Conservation (phyloP, 164 flowering plant genomes). For the Pachysandra terminalis region DNA sequence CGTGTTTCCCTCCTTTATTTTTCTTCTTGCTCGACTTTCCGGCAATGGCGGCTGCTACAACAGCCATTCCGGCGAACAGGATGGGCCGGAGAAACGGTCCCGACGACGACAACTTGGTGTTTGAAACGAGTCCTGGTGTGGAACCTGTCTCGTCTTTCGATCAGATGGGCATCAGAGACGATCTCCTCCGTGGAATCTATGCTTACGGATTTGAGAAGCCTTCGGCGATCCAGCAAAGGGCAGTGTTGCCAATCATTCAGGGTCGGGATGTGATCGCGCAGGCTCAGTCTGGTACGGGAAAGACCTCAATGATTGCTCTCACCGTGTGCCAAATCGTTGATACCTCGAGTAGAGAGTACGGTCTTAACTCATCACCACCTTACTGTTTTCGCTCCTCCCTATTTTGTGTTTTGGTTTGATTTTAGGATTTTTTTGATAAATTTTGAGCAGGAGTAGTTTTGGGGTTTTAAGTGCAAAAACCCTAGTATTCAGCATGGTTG, state of each 20-base stretch:
- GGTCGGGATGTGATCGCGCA: slow-evolving; percentile 95
- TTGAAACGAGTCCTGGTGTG: slow-evolving; percentile 81
- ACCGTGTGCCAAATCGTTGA: slow-evolving; percentile 88
- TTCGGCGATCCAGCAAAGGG: slow-evolving; percentile 92
- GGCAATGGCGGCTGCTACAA: slow-evolving; percentile 25
- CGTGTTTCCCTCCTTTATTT: too few relatives aligned
- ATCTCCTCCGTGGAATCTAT: slow-evolving; percentile 81
- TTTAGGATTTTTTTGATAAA: too few relatives aligned
- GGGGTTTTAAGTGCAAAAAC: too few relatives aligned
- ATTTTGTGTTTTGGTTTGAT: not conserved
- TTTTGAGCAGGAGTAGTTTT: too few relatives aligned
- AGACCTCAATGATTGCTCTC: slow-evolving; percentile 95
- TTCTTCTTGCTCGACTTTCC: too few relatives aligned
- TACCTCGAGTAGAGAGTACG: slow-evolving; percentile 65
- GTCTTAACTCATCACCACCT: not conserved
- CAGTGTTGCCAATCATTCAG: slow-evolving; percentile 73
- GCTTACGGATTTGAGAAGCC: slow-evolving; percentile 87
- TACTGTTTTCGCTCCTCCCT: not conserved
- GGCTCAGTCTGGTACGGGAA: slow-evolving; percentile 96
- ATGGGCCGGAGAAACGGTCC: slow-evolving; percentile 23
- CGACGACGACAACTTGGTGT: slow-evolving; percentile 58
- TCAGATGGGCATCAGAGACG: slow-evolving; percentile 79
- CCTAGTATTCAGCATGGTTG: too few relatives aligned
- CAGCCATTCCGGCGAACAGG: slow-evolving; percentile 45
- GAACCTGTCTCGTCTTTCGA: slow-evolving; percentile 71